Conservation (phyloP, 306 rosid species). For the Medicago lupulina region DNA sequence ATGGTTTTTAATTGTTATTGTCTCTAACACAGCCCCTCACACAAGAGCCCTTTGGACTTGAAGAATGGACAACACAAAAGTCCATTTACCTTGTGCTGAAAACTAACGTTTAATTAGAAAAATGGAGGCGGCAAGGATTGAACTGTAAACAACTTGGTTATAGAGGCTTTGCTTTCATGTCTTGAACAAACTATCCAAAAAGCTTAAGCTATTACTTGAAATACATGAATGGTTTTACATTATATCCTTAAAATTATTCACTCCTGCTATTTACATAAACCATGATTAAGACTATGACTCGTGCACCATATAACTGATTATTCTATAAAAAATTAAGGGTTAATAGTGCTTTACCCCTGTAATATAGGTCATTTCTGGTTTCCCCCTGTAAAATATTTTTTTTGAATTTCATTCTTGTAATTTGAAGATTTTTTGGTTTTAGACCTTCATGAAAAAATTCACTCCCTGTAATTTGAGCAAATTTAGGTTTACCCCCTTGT, state of each 20-base stretch:
- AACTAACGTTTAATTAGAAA: not conserved
- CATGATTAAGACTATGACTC: slow-evolving; percentile 1
- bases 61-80: not conserved
- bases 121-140: not conserved
- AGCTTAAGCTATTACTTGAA: slow-evolving; percentile 8
- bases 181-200: not conserved
- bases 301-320: not conserved
- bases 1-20: not conserved
- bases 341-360: too few species aligned
- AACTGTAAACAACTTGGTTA: not conserved
- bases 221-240: not conserved
- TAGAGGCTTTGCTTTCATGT: not conserved
- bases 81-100: not conserved
- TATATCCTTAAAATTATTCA: not conserved
- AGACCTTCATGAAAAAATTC: too few species aligned
- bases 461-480: too few species aligned
- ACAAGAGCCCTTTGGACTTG: not conserved
- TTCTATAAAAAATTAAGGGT: too few species aligned
- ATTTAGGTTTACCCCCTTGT: too few species aligned
- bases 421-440: too few species aligned
- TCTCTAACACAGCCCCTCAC: not conserved
- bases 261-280: slow-evolving; percentile 21
- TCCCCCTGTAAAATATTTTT: too few species aligned
- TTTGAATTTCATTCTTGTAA: too few species aligned
- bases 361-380: too few species aligned